These are phyloP conservation scores for Trichodelitschia bisporula DNA, from an alignment of 495 filamentous ascomycete genomes.

Conservation along the genomic window DNA sequence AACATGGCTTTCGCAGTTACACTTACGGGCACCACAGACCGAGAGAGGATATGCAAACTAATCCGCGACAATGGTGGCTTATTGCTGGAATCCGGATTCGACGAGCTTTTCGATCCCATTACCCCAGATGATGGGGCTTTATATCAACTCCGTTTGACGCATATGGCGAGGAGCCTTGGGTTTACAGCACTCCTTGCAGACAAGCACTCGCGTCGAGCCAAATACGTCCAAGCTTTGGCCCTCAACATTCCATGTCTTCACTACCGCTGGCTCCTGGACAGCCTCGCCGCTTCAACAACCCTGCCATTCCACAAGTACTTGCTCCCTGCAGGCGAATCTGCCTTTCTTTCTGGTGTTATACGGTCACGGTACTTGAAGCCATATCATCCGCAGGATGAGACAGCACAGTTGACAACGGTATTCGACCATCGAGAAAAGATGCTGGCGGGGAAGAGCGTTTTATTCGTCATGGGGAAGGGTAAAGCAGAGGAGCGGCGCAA, in stretches of 20 bases:
- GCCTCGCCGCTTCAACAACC: constrained; percentile 29
- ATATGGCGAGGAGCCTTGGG: constrained; percentile 28
- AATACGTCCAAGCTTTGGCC: constrained; percentile 89
- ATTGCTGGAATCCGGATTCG: constrained; percentile 54
- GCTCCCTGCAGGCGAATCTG: constrained; percentile 61
- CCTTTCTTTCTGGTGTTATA: constrained; percentile 49
- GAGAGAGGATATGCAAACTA: constrained; percentile 23
- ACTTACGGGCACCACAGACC: constrained; percentile 25
- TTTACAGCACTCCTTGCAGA: constrained; percentile 77
- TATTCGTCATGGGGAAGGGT: constrained; percentile 49
- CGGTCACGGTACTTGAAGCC: constrained; percentile 42
- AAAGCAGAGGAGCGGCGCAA: constrained; percentile 32
- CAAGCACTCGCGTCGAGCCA: constrained; percentile 62
- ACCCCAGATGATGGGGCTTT: constrained; percentile 13
- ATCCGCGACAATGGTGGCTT: constrained; percentile 41
- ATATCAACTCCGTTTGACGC: constrained; percentile 22
- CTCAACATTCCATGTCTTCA: constrained; percentile 70
- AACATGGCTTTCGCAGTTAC: constrained; percentile 67
- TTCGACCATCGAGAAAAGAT: constrained; percentile 14
- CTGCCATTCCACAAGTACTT: constrained; percentile 64
- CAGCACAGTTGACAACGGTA: not conserved
- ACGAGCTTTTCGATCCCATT: constrained; percentile 43
- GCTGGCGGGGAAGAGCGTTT: constrained; percentile 38
- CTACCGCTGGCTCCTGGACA: constrained; percentile 56
- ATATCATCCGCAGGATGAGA: constrained; percentile 29